Evolutionary conservation across 2,329 filamentous ascomycete species (phyloP).

Genomic region (Claviceps cyperi): DNA sequence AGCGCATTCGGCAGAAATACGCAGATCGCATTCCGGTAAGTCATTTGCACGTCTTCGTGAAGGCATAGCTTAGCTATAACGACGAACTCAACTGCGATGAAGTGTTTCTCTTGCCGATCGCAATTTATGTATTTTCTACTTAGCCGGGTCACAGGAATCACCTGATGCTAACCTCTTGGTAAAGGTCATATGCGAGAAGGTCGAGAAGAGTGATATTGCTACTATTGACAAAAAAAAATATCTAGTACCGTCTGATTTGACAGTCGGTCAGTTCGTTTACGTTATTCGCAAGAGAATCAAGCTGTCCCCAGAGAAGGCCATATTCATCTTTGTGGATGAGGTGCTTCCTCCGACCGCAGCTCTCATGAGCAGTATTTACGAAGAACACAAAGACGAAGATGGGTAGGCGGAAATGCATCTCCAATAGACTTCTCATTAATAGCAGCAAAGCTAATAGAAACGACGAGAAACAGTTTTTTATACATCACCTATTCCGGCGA

Average conservation of each 20-base stretch:
- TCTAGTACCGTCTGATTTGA: conserved; percentile 90
- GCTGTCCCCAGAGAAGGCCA: conserved; percentile 97
- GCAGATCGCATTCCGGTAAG: conserved; percentile 93
- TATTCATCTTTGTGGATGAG: conserved; percentile 99
- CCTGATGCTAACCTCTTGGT: not conserved
- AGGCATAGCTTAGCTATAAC: not conserved
- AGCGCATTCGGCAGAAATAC: conserved; percentile 98
- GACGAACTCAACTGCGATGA: not conserved
- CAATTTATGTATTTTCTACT: no score
- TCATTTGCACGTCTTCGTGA: conserved; percentile 13
- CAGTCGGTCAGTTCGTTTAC: conserved; percentile 98
- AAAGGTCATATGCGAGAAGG: conserved; percentile 98
- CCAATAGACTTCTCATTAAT: not conserved
- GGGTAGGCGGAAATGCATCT: conserved; percentile 30
- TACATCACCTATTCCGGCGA: conserved; percentile 99
- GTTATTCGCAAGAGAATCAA: conserved; percentile 99
- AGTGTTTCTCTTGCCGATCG: not conserved
- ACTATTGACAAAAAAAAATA: conserved; percentile 99
- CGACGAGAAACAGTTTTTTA: conserved; percentile 50
- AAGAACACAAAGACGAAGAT: conserved; percentile 88
- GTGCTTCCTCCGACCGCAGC: conserved; percentile 92
- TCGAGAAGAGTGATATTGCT: conserved; percentile 97
- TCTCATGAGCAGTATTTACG: conserved; percentile 98
- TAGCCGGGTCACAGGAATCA: not conserved
- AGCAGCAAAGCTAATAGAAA: conserved; percentile 5